These are phyloP conservation scores for Alternaria metachromatica DNA, from an alignment of 2,329 filamentous ascomycete genomes.

Conservation along the genomic window DNA sequence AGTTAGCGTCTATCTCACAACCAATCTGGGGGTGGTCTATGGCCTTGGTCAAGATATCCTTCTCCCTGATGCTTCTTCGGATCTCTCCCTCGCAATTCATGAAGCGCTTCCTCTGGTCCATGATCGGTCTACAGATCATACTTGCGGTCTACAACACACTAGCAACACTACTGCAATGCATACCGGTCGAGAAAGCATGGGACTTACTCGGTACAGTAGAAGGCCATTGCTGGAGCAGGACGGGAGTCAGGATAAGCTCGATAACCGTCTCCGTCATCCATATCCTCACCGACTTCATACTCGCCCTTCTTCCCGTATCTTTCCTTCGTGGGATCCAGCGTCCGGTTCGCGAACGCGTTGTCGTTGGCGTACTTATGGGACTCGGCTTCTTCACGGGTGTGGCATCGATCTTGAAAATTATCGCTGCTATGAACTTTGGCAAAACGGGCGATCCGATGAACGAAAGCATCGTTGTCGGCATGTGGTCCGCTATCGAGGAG, in stretches of 20 bases:
- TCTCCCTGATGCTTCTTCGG: conserved; percentile 33
- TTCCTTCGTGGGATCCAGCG: conserved; percentile 23
- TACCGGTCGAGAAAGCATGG: conserved; percentile 27
- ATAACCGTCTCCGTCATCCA: conserved; percentile 24
- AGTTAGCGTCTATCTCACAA: conserved; percentile 22
- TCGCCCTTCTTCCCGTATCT: conserved; percentile 24
- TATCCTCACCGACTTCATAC: conserved; percentile 26
- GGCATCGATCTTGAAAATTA: conserved; percentile 26
- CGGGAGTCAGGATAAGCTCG: conserved; percentile 8
- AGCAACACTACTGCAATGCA: conserved; percentile 26
- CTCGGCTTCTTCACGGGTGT: conserved; percentile 31
- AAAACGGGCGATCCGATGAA: conserved; percentile 17
- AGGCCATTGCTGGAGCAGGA: conserved; percentile 14
- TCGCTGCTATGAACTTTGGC: conserved; percentile 21
- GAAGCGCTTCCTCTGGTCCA: conserved; percentile 26
- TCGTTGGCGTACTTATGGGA: conserved; percentile 22
- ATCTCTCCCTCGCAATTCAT: conserved; percentile 21
- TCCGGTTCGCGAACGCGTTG: conserved; percentile 23
- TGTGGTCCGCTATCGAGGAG: conserved; percentile 34
- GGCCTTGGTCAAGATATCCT: conserved; percentile 24
- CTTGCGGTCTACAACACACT: conserved; percentile 24
- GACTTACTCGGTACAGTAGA: conserved; percentile 12
- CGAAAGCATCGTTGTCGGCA: conserved; percentile 20
- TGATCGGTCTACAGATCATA: conserved; percentile 28
- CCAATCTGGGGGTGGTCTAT: conserved; percentile 26